Conservation (phyloP, 116 monocot species). For the Trichopus zeylanicus region DNA sequence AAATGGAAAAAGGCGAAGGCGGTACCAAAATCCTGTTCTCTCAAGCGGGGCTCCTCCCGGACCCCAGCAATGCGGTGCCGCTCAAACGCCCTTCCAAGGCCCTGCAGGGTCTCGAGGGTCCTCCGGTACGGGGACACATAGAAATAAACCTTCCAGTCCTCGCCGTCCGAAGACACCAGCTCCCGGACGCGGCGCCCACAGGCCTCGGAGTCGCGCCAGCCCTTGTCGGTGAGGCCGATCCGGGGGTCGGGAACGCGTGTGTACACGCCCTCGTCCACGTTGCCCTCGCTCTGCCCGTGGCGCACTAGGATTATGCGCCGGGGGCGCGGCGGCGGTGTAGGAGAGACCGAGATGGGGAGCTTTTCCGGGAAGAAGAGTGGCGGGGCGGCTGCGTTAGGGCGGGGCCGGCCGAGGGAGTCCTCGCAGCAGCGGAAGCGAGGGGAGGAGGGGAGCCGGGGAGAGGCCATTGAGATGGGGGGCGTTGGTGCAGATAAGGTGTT, state of each 20-base stretch:
- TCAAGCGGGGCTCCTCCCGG: slow-evolving; percentile 80
- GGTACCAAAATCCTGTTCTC: slow-evolving; percentile 99
- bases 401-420: slow-evolving; percentile 49
- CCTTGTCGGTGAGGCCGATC: slow-evolving; percentile 62
- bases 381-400: neutral
- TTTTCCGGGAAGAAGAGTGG: slow-evolving; percentile 27
- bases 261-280: slow-evolving; percentile 81
- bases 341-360: neutral
- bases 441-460: neutral
- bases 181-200: slow-evolving; percentile 54
- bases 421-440: slow-evolving; percentile 61
- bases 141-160: slow-evolving; percentile 95
- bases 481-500: too few relatives aligned
- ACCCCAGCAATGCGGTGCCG: slow-evolving; percentile 65
- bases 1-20: too few relatives aligned
- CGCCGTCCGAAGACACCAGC: slow-evolving; percentile 27
- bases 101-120: slow-evolving; percentile 71
- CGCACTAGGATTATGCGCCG: slow-evolving; percentile 85
- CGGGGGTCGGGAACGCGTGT: slow-evolving; percentile 84
- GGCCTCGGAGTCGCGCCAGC: slow-evolving; percentile 56
- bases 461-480: too few relatives aligned
- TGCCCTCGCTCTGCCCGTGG: slow-evolving; percentile 95
- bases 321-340: slow-evolving; percentile 21
- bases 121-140: slow-evolving; percentile 88
- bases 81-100: slow-evolving; percentile 73